These are phyloP conservation scores for Xenoacremonium recifei DNA, from an alignment of 2,329 filamentous ascomycete species.

Conservation along the genomic window DNA sequence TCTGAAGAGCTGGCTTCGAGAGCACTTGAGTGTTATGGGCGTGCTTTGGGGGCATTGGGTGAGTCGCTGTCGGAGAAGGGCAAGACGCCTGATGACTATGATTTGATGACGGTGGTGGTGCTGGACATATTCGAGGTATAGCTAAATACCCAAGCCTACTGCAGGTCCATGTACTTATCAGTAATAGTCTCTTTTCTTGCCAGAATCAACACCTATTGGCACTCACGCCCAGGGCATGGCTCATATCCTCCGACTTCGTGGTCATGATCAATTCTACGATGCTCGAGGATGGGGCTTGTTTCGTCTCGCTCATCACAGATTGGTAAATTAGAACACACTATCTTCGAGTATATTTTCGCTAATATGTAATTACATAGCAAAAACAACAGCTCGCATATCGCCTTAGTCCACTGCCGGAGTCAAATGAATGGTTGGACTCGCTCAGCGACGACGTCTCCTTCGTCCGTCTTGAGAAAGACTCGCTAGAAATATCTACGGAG, in stretches of 20 bases:
- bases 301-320: conserved; percentile 36
- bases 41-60: conserved; percentile 32
- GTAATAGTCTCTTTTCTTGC: conserved; percentile 32
- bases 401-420: conserved; percentile 26
- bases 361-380: conserved; percentile 19
- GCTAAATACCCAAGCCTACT: background rate
- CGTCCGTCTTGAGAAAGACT: conserved; percentile 17
- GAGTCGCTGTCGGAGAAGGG: conserved; percentile 28
- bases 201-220: conserved; percentile 21
- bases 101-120: conserved; percentile 39
- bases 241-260: conserved; percentile 36
- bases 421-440: conserved; percentile 27
- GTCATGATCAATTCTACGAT: conserved; percentile 32
- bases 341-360: background rate
- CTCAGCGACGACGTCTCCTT: conserved; percentile 25
- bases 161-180: conserved; percentile 1
- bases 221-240: conserved; percentile 40
- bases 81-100: conserved; percentile 37
- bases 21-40: conserved; percentile 34
- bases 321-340: conserved; percentile 17
- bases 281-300: conserved; percentile 39
- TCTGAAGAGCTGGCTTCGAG: conserved; percentile 19
- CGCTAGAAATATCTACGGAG: conserved; percentile 11
- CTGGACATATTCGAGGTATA: conserved; percentile 40
- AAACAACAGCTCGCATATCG: conserved; percentile 35